A percentile compares a stretch with the other conserved stretches of the same genome.
Conservation (phyloP, 2,329 filamentous ascomycete species). For the Neofusicoccum kwambonambiense region DNA sequence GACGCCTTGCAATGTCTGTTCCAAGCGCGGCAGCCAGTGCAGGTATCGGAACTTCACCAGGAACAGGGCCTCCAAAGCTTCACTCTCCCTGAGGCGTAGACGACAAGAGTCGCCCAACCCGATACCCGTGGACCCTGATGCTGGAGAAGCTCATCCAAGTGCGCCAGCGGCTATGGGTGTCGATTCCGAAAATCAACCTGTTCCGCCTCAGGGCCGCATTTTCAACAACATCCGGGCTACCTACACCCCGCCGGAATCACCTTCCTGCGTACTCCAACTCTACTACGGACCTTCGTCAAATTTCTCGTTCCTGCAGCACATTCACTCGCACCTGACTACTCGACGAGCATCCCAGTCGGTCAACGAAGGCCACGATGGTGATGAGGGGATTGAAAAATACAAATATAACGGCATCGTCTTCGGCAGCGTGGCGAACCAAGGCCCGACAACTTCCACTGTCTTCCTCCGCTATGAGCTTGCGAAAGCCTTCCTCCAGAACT, state of each 20-base stretch:
- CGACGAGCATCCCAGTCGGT: background rate
- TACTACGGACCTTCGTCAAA: slow-evolving; percentile 14
- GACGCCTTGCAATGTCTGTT: slow-evolving; percentile 12
- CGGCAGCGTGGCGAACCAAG: background rate
- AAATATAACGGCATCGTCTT: slow-evolving; percentile 9
- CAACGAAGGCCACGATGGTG: background rate
- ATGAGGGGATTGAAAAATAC: background rate
- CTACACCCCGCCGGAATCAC: background rate
- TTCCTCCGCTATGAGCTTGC: slow-evolving; percentile 10
- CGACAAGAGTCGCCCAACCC: background rate
- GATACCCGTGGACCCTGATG: background rate
- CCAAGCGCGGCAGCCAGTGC: background rate
- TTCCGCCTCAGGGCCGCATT: background rate
- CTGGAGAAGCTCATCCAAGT: background rate
- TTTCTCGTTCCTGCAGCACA: slow-evolving; percentile 13
- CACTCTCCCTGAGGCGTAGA: background rate
- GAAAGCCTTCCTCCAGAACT: background rate
- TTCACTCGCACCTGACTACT: slow-evolving; percentile 1
- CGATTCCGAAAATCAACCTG: background rate
- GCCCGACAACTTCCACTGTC: background rate
- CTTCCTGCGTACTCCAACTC: background rate
- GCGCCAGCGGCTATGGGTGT: background rate
- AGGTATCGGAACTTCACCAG: background rate
- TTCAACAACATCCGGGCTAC: slow-evolving; percentile 15
- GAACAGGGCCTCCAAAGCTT: background rate